Percentiles rank a stretch among this genome's conserved stretches.
Evolutionary conservation across 768 basidiomycete genomes (phyloP).

Genomic region (Pilatotrama ljubarskyi): DNA sequence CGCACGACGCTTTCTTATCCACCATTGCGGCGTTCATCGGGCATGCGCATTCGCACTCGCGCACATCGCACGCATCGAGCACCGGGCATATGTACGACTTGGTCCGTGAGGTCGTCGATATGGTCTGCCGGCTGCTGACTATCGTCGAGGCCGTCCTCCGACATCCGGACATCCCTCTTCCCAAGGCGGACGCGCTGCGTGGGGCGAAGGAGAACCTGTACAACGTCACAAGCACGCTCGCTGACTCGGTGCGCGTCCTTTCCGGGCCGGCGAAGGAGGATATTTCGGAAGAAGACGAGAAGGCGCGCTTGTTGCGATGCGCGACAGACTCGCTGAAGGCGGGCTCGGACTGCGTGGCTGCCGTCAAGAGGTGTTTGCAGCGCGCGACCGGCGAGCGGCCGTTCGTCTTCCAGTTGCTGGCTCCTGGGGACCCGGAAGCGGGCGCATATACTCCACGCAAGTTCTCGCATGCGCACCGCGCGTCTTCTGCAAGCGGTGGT

Average conservation of each 20-base stretch:
- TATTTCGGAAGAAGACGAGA: conserved; percentile 80
- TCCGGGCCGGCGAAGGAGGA: conserved; percentile 49
- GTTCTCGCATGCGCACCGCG: conserved; percentile 37
- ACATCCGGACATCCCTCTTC: conserved; percentile 66
- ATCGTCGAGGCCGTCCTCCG: conserved; percentile 88
- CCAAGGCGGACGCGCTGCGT: conserved; percentile 65
- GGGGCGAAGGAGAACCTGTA: conserved; percentile 81
- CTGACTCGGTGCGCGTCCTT: conserved; percentile 82
- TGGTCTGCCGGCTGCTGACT: conserved; percentile 86
- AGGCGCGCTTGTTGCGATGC: conserved; percentile 71
- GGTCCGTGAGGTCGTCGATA: conserved; percentile 91
- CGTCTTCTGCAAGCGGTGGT: conserved; percentile 8
- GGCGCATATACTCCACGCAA: conserved; percentile 49
- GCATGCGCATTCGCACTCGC: conserved; percentile 91
- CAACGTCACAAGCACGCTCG: conserved; percentile 80
- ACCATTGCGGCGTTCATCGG: conserved; percentile 98
- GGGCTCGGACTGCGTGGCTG: conserved; percentile 84
- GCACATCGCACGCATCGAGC: conserved; percentile 86
- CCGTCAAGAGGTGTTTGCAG: conserved; percentile 80
- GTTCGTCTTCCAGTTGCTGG: conserved; percentile 66
- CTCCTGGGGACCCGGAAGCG: conserved; percentile 44
- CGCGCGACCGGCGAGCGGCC: conserved; percentile 60
- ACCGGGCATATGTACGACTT: conserved; percentile 94
- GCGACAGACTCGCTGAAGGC: conserved; percentile 87
- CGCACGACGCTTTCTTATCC: conserved; percentile 89